A percentile compares a stretch with the other conserved stretches of the same genome.
These are phyloP conservation scores for Suillus lakei DNA, from an alignment of 768 basidiomycete genomes.

Conservation along the genomic window DNA sequence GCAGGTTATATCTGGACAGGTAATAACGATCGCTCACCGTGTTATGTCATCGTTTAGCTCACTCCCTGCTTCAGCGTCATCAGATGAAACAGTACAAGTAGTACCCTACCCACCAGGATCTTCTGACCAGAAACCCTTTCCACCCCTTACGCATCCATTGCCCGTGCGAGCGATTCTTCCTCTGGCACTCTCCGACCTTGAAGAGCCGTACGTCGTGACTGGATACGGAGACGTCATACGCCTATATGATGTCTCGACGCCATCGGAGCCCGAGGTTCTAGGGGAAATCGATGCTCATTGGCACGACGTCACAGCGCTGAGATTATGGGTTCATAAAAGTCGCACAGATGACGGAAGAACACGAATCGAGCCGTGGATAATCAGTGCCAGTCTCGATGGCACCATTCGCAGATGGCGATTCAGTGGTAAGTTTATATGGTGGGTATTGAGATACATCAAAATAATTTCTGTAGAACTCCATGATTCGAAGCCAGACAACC, in stretches of 20 bases:
- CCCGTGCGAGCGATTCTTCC: conserved; percentile 79
- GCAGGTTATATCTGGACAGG: conserved; percentile 90
- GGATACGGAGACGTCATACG: conserved; percentile 85
- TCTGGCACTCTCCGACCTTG: conserved; percentile 62
- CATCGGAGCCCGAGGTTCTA: conserved; percentile 72
- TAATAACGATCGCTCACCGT: conserved; percentile 31
- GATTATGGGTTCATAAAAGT: conserved; percentile 67
- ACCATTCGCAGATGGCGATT: conserved; percentile 89
- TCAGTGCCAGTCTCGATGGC: conserved; percentile 84
- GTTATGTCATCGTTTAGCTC: conserved; percentile 10
- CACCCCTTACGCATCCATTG: conserved; percentile 60
- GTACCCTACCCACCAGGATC: conserved; percentile 46
- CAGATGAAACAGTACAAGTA: conserved; percentile 84
- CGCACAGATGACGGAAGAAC: conserved; percentile 48
- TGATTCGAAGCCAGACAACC: conserved; percentile 28
- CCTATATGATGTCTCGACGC: conserved; percentile 75
- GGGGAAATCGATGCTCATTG: conserved; percentile 84
- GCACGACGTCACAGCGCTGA: conserved; percentile 83
- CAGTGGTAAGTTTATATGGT: conserved; percentile 47
- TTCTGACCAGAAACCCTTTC: conserved; percentile 42
- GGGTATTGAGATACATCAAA: background rate
- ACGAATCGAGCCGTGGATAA: conserved; percentile 77
- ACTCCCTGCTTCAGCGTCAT: conserved; percentile 62
- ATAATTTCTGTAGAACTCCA: conserved; percentile 27
- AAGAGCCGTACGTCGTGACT: conserved; percentile 77